Conservation (phyloP, 331 rosid species). For the Pyracantha coccinea region DNA sequence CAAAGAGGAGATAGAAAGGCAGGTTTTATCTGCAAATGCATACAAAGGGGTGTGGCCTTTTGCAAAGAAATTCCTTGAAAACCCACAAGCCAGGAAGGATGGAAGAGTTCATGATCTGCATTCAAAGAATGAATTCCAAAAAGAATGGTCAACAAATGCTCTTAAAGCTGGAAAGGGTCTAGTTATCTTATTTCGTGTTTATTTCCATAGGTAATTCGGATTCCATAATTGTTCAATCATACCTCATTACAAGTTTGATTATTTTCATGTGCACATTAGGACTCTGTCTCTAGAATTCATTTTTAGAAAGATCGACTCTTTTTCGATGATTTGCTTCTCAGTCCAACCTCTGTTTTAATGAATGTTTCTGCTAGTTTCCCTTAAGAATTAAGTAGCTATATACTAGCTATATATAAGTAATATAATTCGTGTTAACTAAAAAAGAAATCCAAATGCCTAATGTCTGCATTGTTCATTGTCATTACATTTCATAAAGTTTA, state of each 20-base stretch:
- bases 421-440: too few relatives aligned
- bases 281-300: neutral
- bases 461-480: too few relatives aligned
- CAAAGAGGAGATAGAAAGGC: neutral
- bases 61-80: slow-evolving; percentile 13
- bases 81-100: neutral
- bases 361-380: too few relatives aligned
- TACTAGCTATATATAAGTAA: too few relatives aligned
- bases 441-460: too few relatives aligned
- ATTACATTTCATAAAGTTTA: too few relatives aligned
- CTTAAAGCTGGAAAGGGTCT: slow-evolving; percentile 13
- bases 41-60: slow-evolving; percentile 11
- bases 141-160: slow-evolving; percentile 1
- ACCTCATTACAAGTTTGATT: too few relatives aligned
- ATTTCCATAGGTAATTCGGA: neutral
- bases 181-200: neutral
- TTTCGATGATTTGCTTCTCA: too few relatives aligned
- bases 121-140: neutral
- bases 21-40: slow-evolving; percentile 1
- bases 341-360: too few relatives aligned
- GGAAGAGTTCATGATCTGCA: neutral
- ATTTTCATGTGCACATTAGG: neutral
- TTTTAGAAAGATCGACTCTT: neutral
- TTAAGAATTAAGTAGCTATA: too few relatives aligned
- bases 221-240: neutral